Evolutionary conservation across 2,329 filamentous ascomycete species (phyloP).

Genomic region (Monosporascus sp.): DNA sequence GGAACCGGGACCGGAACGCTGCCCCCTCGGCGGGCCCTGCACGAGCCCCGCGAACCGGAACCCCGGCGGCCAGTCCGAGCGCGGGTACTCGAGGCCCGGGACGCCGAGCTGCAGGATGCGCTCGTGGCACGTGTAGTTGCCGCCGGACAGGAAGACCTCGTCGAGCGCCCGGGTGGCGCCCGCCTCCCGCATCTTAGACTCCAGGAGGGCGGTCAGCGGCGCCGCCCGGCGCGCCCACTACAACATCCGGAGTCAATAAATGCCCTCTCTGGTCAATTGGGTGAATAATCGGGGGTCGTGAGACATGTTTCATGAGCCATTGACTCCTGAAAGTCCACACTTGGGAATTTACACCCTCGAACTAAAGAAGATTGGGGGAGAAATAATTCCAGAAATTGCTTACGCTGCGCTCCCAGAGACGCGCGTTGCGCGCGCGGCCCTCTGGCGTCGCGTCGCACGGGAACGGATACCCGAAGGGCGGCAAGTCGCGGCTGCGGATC

Average conservation of each 20-base stretch:
- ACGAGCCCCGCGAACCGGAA: conserved; percentile 32
- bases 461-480: conserved; percentile 27
- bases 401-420: conserved; percentile 20
- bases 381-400: no score
- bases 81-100: conserved; percentile 32
- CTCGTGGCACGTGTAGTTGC: conserved; percentile 30
- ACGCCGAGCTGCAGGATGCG: conserved; percentile 32
- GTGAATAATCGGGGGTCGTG: no score
- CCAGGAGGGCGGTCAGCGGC: conserved; percentile 21
- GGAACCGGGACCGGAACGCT: no score
- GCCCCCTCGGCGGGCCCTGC: conserved; percentile 12
- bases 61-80: conserved; percentile 29
- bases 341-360: no score
- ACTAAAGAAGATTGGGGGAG: no score
- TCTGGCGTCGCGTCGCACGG: conserved; percentile 24
- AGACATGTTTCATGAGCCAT: no score
- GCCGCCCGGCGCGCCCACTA: conserved; percentile 19
- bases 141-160: conserved; percentile 26
- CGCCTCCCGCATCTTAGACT: conserved; percentile 21
- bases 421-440: conserved; percentile 18
- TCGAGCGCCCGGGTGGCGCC: conserved; percentile 18
- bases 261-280: no score
- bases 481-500: conserved; percentile 29
- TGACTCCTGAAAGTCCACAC: no score
- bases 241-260: no score